Evolutionary conservation across 495 filamentous ascomycete species (phyloP), one percentile per base, ranked within the genome.

Genomic region (Penicillium chermesinum): DNA sequence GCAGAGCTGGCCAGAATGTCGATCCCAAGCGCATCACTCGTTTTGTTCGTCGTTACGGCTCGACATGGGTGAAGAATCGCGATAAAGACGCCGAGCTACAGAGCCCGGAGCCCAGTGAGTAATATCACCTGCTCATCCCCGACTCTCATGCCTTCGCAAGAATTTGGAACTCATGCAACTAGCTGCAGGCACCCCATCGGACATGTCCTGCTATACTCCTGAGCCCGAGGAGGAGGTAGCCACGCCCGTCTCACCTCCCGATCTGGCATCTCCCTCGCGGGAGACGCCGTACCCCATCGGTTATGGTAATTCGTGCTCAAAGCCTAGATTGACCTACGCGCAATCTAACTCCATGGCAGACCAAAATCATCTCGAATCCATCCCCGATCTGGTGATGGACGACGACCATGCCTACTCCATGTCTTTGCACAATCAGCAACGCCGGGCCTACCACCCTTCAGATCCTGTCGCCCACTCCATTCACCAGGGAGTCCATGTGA

Each of bases 131-230:
- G n/a, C n/a, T n/a, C n/a, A n/a, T n/a, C n/a, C n/a, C n/a, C n/a
- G n/a, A n/a, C 14, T 17, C 35, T 15, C 35, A 1, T 37, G 35
- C 35, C 18, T 15, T 37, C 1, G 7, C 5, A 16, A 14, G 2
- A 37, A 8, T 4, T n/a, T 16, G 8, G 16, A 32, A 43, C 21
- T 9, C 40, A 33, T 47, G 13, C 35, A 10, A 34, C 48, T 51
- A 48, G 45, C 30, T 25, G 10, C 41, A 72, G 69, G 53, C 37
- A 72, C 69, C n/a, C 69, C 69, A 5, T 67, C 69, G 30, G 69
- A 72, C 44, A 72, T 72, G 65, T 67, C 63, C 30, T 72, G 66
- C 49, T 70, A 62, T 46, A 72, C 69, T 1, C 69, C 69, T 2
- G 62, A 65, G 40, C 66, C 63, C 14, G 46, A 55, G 5, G 66